A percentile compares a stretch with the other conserved stretches of the same genome.
Conservation (phyloP, 306 rosid genomes). For the Trifolium pratense region DNA sequence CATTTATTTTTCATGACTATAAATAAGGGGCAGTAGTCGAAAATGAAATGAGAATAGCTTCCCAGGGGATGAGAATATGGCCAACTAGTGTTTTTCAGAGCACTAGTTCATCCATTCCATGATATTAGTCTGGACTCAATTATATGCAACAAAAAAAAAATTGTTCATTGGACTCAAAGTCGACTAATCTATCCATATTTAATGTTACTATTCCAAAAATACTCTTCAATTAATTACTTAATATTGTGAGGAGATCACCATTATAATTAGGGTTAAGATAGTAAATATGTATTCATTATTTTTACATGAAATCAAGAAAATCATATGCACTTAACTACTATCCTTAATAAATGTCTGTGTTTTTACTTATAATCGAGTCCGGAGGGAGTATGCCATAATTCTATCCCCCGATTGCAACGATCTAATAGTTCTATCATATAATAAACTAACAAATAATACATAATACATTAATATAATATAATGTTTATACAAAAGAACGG, state of each 20-base stretch:
- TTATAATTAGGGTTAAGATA: no score
- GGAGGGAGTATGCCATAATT: not conserved
- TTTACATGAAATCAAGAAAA: no score
- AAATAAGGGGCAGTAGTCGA: not conserved
- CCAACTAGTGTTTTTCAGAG: conserved; percentile 12
- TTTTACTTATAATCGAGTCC: no score
- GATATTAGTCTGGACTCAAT: not conserved
- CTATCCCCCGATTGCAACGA: conserved; percentile 33
- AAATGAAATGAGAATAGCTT: conserved; percentile 12
- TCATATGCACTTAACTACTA: no score
- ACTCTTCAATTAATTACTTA: no score
- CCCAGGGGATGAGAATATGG: not conserved
- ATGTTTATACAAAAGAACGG: conserved; percentile 22
- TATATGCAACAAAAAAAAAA: not conserved
- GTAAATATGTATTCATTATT: no score
- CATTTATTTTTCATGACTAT: conserved; percentile 28
- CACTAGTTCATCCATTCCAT: conserved; percentile 22
- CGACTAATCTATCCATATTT: not conserved
- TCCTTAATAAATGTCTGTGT: no score
- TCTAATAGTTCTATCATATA: conserved; percentile 22
- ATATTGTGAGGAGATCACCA: no score
- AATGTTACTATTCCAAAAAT: not conserved
- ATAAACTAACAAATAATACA: conserved; percentile 36
- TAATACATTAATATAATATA: not conserved
- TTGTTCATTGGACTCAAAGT: not conserved